Percentiles rank a stretch among this genome's conserved stretches.
Conservation (phyloP, 164 flowering plant species). For the Magnolia changhungtana region DNA sequence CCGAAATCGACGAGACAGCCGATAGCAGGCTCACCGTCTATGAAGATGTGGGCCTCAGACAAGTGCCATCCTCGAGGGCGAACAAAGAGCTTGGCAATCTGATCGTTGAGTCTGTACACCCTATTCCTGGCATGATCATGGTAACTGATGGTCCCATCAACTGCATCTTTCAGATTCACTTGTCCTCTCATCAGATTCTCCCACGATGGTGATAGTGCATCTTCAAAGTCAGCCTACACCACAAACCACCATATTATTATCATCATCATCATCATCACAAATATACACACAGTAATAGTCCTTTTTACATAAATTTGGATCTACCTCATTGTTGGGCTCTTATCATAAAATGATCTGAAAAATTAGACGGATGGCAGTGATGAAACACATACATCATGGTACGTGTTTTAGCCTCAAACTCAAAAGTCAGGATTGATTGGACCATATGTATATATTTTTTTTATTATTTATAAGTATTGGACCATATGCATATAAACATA, state of each 20-base stretch:
- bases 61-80: constrained; percentile 96
- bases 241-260: too few relatives aligned
- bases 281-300: too few relatives aligned
- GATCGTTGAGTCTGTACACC: constrained; percentile 74
- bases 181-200: constrained; percentile 69
- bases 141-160: constrained; percentile 72
- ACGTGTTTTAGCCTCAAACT: too few relatives aligned
- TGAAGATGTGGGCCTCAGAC: constrained; percentile 74
- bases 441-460: background rate
- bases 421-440: too few relatives aligned
- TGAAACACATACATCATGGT: too few relatives aligned
- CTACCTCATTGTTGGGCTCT: too few relatives aligned
- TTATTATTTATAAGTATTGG: too few relatives aligned
- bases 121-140: constrained; percentile 71
- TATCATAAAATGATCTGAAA: too few relatives aligned
- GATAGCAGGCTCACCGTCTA: constrained; percentile 85
- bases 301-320: too few relatives aligned
- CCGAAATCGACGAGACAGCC: constrained; percentile 94
- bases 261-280: too few relatives aligned
- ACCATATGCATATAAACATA: background rate
- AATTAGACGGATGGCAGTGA: too few relatives aligned
- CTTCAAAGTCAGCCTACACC: constrained; percentile 82
- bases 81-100: constrained; percentile 82
- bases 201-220: constrained; percentile 87
- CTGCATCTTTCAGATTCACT: constrained; percentile 70